Conservation (phyloP, 2,329 filamentous ascomycete genomes). For the Beauveria sp. region DNA sequence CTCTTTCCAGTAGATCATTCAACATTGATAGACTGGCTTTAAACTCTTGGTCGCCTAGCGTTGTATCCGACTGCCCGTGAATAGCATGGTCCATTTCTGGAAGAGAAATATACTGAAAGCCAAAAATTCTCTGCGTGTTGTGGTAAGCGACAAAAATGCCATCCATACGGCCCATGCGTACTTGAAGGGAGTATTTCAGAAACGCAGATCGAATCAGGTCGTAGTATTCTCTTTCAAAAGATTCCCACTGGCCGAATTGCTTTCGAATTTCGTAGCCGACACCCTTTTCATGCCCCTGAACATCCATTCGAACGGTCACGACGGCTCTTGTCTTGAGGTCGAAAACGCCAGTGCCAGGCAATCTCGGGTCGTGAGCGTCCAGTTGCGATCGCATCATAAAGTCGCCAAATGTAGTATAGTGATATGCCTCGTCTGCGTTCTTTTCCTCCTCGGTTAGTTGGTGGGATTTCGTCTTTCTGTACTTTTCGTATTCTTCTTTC, state of each 20-base stretch:
- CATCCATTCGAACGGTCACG: conserved; percentile 83
- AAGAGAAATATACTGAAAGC: conserved; percentile 88
- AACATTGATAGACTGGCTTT: conserved; percentile 70
- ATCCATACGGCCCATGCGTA: conserved; percentile 96
- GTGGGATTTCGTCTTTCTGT: conserved; percentile 60
- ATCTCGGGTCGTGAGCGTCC: conserved; percentile 76
- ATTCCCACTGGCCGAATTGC: conserved; percentile 73
- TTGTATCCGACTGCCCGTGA: conserved; percentile 64
- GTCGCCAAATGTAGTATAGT: conserved; percentile 80
- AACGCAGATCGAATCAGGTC: conserved; percentile 95
- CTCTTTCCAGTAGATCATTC: conserved; percentile 70
- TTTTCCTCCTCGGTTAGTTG: conserved; percentile 65
- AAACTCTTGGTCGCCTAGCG: conserved; percentile 78
- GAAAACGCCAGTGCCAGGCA: conserved; percentile 90
- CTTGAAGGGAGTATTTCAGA: conserved; percentile 93
- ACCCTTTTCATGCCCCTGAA: conserved; percentile 61
- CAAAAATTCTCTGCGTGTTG: conserved; percentile 91
- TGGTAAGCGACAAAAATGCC: conserved; percentile 97
- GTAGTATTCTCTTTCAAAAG: conserved; percentile 90
- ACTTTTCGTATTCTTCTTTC: conserved; percentile 78
- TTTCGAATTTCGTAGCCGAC: conserved; percentile 79
- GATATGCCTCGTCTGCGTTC: conserved; percentile 67
- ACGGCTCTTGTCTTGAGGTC: conserved; percentile 95
- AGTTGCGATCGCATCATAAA: conserved; percentile 94
- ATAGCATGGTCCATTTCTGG: conserved; percentile 82